These are phyloP conservation scores for Gaillardinia entomophila DNA, from an alignment of 805 yeast species.

Conservation along the genomic window DNA sequence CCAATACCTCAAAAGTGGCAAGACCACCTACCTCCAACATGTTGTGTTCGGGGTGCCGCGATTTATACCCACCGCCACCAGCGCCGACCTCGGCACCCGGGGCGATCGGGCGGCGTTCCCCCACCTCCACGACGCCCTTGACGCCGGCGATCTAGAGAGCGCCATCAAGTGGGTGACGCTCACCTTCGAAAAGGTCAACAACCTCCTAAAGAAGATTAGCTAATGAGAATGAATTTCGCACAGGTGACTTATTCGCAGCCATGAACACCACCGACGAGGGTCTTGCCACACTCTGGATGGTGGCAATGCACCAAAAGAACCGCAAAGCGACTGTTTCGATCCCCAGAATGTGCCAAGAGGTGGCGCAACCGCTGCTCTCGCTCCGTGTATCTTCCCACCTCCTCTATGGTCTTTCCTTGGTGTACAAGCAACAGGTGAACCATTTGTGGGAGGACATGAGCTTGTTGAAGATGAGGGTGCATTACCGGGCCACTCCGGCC, in stretches of 20 bases:
- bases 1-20: conserved; percentile 7
- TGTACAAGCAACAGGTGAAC: neutral
- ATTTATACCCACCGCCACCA: conserved; percentile 5
- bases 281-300: too few species aligned
- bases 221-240: too few species aligned
- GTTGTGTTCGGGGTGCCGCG: conserved; percentile 15
- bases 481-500: too few species aligned
- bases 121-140: conserved; percentile 13
- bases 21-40: conserved; percentile 10
- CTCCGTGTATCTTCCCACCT: neutral
- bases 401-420: neutral
- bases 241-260: too few species aligned
- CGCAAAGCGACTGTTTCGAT: too few species aligned
- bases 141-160: conserved; percentile 16
- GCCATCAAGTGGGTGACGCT: conserved; percentile 18
- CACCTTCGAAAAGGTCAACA: conserved; percentile 18
- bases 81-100: conserved; percentile 2
- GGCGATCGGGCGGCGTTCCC: conserved; percentile 13
- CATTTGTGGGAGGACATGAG: neutral
- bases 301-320: too few species aligned
- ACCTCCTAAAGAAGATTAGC: conserved; percentile 10
- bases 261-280: too few species aligned
- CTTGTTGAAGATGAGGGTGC: neutral
- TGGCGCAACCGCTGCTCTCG: neutral
- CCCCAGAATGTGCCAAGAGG: neutral